Conservation (phyloP, 2,329 filamentous ascomycete genomes). For the Fusarium sp. region DNA sequence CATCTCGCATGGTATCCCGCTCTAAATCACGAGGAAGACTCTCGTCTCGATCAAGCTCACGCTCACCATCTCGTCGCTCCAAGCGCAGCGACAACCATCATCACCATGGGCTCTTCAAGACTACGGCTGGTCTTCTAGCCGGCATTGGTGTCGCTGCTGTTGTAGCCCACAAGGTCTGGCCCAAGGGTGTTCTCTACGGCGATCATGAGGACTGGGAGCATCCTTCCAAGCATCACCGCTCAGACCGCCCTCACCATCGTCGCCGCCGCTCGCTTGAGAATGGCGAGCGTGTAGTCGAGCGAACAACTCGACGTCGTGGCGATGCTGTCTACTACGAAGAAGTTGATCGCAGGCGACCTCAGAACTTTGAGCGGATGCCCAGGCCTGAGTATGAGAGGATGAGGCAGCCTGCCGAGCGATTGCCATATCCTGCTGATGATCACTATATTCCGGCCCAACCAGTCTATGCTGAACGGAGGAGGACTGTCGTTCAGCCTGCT, state of each 20-base stretch:
- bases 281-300: constrained; percentile 23
- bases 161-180: constrained; percentile 48
- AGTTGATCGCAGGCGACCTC: constrained; percentile 20
- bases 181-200: constrained; percentile 42
- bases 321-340: constrained; percentile 35
- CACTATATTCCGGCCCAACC: constrained; percentile 25
- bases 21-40: constrained; percentile 27
- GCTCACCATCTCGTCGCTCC: constrained; percentile 28
- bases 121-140: constrained; percentile 45
- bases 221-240: constrained; percentile 19
- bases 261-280: constrained; percentile 20
- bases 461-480: constrained; percentile 31
- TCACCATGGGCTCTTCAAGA: constrained; percentile 43
- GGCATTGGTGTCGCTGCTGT: constrained; percentile 48
- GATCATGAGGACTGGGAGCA: constrained; percentile 45
- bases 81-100: constrained; percentile 27
- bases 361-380: constrained; percentile 26
- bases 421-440: constrained; percentile 31
- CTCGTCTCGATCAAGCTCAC: constrained; percentile 25
- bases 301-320: constrained; percentile 14
- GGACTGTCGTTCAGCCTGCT: constrained; percentile 19
- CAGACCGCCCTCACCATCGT: constrained; percentile 11
- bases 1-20: constrained; percentile 10
- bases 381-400: constrained; percentile 22
- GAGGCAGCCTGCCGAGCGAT: constrained; percentile 2